Conservation (phyloP, 805 yeast genomes). For the Candida stauntonica region DNA sequence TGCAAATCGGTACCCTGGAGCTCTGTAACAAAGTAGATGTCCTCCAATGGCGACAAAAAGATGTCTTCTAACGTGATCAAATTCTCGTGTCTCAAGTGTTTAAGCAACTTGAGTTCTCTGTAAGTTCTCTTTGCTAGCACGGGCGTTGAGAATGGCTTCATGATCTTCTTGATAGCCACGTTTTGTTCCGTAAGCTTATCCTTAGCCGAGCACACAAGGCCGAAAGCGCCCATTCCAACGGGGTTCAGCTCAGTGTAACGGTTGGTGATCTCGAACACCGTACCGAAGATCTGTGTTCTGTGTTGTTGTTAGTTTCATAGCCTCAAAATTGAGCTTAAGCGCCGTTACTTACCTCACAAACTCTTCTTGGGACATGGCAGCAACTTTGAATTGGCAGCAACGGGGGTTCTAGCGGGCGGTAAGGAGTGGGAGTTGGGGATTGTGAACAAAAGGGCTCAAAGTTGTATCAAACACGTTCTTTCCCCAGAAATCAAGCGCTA, state of each 20-base stretch:
- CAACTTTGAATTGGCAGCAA: neutral
- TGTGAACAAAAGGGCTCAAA: too few species aligned
- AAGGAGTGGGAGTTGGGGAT: neutral
- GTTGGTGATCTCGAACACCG: slow-evolving; percentile 89
- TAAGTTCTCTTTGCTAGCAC: slow-evolving; percentile 95
- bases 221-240: slow-evolving; percentile 99
- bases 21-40: slow-evolving; percentile 93
- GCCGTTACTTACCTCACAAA: slow-evolving; percentile 10
- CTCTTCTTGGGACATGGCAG: slow-evolving; percentile 11
- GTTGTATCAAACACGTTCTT: too few species aligned
- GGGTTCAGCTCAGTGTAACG: slow-evolving; percentile 91
- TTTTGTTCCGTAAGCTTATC: slow-evolving; percentile 87
- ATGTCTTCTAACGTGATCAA: slow-evolving; percentile 90
- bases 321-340: too few species aligned
- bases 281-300: slow-evolving; percentile 89
- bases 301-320: slow-evolving; percentile 1
- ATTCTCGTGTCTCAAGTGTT: slow-evolving; percentile 92
- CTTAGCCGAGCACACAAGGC: slow-evolving; percentile 93
- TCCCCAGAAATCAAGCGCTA: too few species aligned
- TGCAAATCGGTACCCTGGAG: slow-evolving; percentile 96
- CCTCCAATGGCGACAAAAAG: slow-evolving; percentile 91
- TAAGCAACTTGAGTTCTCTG: slow-evolving; percentile 88
- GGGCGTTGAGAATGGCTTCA: slow-evolving; percentile 95
- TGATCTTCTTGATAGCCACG: slow-evolving; percentile 95
- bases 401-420: neutral